A percentile compares a stretch with the other conserved stretches of the same genome.
phyloP scores from a whole-genome alignment of 2,329 filamentous ascomycete species.

The Cordyceps cateniannulata region DNA sequence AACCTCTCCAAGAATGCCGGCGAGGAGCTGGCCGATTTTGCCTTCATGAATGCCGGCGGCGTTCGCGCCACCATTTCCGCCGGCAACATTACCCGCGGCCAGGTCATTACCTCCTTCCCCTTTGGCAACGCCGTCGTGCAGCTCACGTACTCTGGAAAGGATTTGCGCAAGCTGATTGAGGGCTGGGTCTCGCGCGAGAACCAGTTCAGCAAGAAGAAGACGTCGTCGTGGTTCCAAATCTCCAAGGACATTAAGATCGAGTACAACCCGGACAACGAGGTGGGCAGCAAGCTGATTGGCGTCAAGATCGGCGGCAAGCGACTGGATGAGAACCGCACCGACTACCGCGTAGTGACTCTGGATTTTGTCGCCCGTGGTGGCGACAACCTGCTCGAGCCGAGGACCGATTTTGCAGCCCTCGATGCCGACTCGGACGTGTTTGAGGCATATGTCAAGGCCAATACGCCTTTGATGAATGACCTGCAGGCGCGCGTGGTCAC shows the following conservation, averaged over 20 bases:
- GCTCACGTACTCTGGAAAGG: slow-evolving; percentile 43
- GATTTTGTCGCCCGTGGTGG: slow-evolving; percentile 58
- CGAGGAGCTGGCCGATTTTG: slow-evolving; percentile 43
- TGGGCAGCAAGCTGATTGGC: slow-evolving; percentile 44
- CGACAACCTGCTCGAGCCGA: slow-evolving; percentile 50
- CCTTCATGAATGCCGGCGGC: slow-evolving; percentile 58
- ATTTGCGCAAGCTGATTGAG: slow-evolving; percentile 50
- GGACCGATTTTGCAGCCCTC: slow-evolving; percentile 35
- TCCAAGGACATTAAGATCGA: slow-evolving; percentile 49
- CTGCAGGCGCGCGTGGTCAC: slow-evolving; percentile 36
- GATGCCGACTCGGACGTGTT: slow-evolving; percentile 50
- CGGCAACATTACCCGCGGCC: slow-evolving; percentile 55
- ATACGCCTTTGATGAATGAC: slow-evolving; percentile 42
- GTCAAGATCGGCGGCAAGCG: slow-evolving; percentile 43
- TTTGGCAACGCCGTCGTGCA: slow-evolving; percentile 61
- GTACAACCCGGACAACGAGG: slow-evolving; percentile 46
- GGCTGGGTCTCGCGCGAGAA: slow-evolving; percentile 50
- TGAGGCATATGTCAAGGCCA: slow-evolving; percentile 40
- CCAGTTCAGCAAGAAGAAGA: slow-evolving; percentile 43
- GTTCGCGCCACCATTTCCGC: slow-evolving; percentile 56
- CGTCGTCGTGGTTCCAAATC: slow-evolving; percentile 56
- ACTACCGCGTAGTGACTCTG: slow-evolving; percentile 54
- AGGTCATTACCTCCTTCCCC: slow-evolving; percentile 58
- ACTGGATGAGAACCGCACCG: slow-evolving; percentile 34
- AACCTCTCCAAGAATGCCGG: slow-evolving; percentile 33